Evolutionary conservation across 2,329 filamentous ascomycete genomes (phyloP), one percentile per base, ranked within the genome.

Genomic region (Colletotrichum kahawae): DNA sequence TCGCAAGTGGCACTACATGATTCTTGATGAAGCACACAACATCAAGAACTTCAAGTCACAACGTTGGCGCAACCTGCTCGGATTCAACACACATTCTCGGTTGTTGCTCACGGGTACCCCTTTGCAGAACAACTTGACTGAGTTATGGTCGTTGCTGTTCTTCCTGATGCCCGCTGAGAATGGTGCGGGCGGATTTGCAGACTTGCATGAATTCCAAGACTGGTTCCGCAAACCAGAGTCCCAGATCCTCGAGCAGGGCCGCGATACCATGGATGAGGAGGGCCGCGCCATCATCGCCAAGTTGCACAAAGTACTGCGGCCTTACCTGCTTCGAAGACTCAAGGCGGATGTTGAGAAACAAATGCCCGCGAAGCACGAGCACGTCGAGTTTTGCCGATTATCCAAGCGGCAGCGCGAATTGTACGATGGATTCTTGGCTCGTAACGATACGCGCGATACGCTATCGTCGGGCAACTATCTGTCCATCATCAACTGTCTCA

Each of bases 1-100:
- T 77, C 92, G 96, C 38, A 91, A 92, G 68, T 99, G 97, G 97
- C 96, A 98, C 82, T 99, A 98, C 84, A 95, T 99, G 91, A 96
- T 99, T 77, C 91, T 99, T 2, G 97, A 99, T 79, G 97, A 99
- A 86, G 97, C 97, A 1, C 97, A 99, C 87, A 98, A 99, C 85
- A 99, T 99, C 89, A 98, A 99, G 82, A 99, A 99, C 84, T 99
- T 98, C 88, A 96, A 98, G 81, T 98, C 96, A 2, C 96, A 98
- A 83, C 90, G 96, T 77, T 99, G 97, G 96, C 97, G 98, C 83
- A 96, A 95, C 0, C 90, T 99, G 77, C 91, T 99, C 27, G 97
- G 94, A 0, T 97, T 99, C 86, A 96, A 97, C 80, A 98, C 97
- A 1, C 93, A 94, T 77, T 93, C 96, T 33, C 92, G 97, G 38